phyloP scores from a whole-genome alignment of 176 grass and related monocot genomes.

The Avena atlantica region DNA sequence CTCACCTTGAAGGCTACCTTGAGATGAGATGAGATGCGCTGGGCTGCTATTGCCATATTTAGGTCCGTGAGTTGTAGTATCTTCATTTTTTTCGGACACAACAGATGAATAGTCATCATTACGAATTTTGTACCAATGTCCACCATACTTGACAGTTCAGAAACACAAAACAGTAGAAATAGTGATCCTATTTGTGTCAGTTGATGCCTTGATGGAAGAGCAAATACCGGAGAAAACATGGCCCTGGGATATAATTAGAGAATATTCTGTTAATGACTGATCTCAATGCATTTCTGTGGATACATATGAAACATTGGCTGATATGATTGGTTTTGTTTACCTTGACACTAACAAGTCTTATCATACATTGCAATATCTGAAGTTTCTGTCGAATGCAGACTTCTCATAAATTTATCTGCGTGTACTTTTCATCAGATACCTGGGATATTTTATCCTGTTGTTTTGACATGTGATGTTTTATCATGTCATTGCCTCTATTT shows the following conservation, averaged over 20 bases:
- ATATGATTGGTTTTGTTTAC: not conserved
- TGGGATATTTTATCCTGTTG: not conserved
- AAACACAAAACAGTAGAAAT: constrained; percentile 21
- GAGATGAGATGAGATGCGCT: constrained; percentile 29
- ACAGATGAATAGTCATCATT: constrained; percentile 11
- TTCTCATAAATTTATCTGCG: not conserved
- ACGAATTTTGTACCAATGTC: constrained; percentile 52
- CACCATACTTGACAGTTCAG: constrained; percentile 16
- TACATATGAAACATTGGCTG: not conserved
- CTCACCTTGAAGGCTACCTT: constrained; percentile 42
- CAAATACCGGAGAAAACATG: not conserved
- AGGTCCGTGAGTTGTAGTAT: constrained; percentile 29
- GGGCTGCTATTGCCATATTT: constrained; percentile 32
- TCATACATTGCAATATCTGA: not conserved
- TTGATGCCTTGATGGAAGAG: constrained; percentile 20
- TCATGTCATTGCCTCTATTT: constrained; percentile 3
- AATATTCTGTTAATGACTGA: not conserved
- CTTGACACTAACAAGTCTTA: not conserved
- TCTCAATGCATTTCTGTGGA: constrained; percentile 4
- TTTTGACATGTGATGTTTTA: not conserved
- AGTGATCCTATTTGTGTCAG: not conserved
- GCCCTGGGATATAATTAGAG: not conserved
- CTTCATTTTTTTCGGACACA: constrained; percentile 46
- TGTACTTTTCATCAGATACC: not conserved
- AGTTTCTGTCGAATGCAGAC: not conserved